A percentile compares a stretch with the other conserved stretches of the same genome.
Conservation (phyloP, 2,329 filamentous ascomycete species). For the Dichotomopilus funicola region DNA sequence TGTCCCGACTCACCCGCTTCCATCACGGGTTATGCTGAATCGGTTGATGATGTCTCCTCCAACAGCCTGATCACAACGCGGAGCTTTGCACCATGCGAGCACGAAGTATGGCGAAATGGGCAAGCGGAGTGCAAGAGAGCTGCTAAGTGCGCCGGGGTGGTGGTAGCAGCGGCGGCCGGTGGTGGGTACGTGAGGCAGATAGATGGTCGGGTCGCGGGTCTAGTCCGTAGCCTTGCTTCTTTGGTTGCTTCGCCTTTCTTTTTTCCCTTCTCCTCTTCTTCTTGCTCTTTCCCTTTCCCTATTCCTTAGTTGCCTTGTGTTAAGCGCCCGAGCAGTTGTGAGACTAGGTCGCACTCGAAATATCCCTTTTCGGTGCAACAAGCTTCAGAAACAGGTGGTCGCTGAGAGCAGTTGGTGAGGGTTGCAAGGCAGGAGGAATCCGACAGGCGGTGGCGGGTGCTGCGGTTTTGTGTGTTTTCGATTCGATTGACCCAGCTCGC, state of each 20-base stretch:
- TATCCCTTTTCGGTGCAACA: not conserved
- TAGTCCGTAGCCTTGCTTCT: not conserved
- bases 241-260: not conserved
- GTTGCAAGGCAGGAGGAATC: not conserved
- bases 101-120: not conserved
- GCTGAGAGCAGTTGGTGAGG: not conserved
- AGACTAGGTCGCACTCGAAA: not conserved
- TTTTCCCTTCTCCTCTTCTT: not conserved
- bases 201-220: too few species aligned
- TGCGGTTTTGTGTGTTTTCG: constrained; percentile 20
- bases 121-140: too few species aligned
- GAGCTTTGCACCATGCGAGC: constrained; percentile 8
- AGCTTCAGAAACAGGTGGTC: not conserved
- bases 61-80: not conserved
- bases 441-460: constrained; percentile 12
- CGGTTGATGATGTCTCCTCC: constrained; percentile 7
- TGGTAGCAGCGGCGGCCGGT: too few species aligned
- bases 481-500: constrained; percentile 10
- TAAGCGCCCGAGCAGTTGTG: not conserved
- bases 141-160: too few species aligned
- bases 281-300: too few species aligned
- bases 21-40: constrained; percentile 30
- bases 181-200: too few species aligned
- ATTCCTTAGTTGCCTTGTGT: not conserved
- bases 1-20: constrained; percentile 33